phyloP scores from a whole-genome alignment of 306 rosid genomes.

The Malus fusca region DNA sequence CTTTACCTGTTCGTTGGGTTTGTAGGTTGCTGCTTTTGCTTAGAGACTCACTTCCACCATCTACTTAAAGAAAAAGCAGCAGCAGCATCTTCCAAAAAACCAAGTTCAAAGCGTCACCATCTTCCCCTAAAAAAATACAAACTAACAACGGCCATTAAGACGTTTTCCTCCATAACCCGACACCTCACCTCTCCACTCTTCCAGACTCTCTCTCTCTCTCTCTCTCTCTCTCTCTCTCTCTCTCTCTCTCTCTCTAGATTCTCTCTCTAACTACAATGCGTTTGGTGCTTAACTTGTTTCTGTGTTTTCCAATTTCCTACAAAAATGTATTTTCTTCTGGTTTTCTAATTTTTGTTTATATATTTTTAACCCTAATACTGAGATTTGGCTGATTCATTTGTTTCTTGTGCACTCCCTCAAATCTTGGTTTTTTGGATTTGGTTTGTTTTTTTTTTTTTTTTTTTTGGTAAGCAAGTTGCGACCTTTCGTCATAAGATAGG shows the following conservation, averaged over 20 bases:
- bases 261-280: background rate
- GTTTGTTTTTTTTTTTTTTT: background rate
- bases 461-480: background rate
- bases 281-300: background rate
- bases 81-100: slow-evolving; percentile 23
- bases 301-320: background rate
- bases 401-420: background rate
- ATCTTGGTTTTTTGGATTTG: background rate
- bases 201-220: slow-evolving; percentile 12
- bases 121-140: slow-evolving; percentile 28
- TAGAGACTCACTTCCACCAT: background rate
- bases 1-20: background rate
- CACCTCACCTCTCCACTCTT: slow-evolving; percentile 41
- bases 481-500: background rate
- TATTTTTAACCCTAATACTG: background rate
- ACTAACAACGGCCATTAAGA: slow-evolving; percentile 37
- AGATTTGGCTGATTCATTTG: background rate
- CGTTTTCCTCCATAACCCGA: slow-evolving; percentile 9
- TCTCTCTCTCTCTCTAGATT: background rate
- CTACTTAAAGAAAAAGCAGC: background rate
- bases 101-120: slow-evolving; percentile 27
- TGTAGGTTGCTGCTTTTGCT: background rate
- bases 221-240: background rate
- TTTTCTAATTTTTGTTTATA: background rate
- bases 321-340: background rate